Evolutionary conservation across 257 asterid genomes (phyloP), one percentile per base, ranked within the genome.

Genomic region (Prunella vulgaris): DNA sequence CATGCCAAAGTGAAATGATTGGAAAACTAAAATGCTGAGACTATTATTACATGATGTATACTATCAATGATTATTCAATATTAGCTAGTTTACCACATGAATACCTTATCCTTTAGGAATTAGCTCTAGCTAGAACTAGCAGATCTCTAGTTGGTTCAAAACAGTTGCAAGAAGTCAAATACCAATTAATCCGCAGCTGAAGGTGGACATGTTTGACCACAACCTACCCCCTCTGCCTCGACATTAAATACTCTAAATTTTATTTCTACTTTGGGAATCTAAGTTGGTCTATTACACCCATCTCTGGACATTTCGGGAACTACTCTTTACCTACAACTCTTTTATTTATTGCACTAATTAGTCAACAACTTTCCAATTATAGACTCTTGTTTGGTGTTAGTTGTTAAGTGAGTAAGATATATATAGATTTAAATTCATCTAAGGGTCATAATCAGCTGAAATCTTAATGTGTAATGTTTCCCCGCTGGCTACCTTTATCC

Each of bases 241-340:
- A 17, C 44, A 52, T n/a, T n/a, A n/a, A n/a, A n/a, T 33, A 20
- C 13, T 52, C 20, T 63, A 25, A 51, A 37, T 64, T 51, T 25
- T 51, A 62, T 51, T 46, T 71, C 64, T 52, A 15, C 70, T 63
- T 25, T 63, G 71, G 71, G 54, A 64, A 44, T 27, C 61, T 10
- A 27, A 51, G 28, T 21, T 49, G 13, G 8, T 48, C 25, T 71
- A 20, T 33, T 53, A 21, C 38, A 30, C 72, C 38, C 52, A 14
- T 38, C 30, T 59, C 59, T 38, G 24, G 62, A 71, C 24, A 58
- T 21, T 22, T 37, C 46, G 24, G 24, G 44, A 53, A 21, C 72
- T 68, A 53, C 73, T 74, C 35, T 46, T 40, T 42, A 66, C 68
- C 71, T 44, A 69, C 25, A 7, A 22, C n/a, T 37, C 3, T 64